Percentiles rank a stretch among this genome's conserved stretches.
Evolutionary conservation across 2,329 filamentous ascomycete species (phyloP).

Genomic region (Penicillium sp.): DNA sequence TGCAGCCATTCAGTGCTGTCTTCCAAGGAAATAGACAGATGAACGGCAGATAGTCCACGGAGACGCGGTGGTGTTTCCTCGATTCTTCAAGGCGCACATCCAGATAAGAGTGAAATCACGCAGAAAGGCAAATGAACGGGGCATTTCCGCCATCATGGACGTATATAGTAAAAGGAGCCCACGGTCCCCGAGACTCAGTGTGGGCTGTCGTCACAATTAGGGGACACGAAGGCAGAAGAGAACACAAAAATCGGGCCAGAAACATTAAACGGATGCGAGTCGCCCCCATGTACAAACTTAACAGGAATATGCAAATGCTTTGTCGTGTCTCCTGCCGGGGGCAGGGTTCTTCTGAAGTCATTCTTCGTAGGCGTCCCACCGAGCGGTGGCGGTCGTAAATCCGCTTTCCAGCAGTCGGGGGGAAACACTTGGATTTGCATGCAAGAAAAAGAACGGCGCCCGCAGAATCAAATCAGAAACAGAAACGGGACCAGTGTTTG

Average conservation of each 20-base stretch:
- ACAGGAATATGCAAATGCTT: slow-evolving; percentile 39
- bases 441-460: slow-evolving; percentile 22
- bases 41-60: neutral
- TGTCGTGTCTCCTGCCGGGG: slow-evolving; percentile 36
- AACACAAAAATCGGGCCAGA: slow-evolving; percentile 14
- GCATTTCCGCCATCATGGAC: neutral
- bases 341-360: slow-evolving; percentile 33
- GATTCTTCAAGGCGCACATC: neutral
- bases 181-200: neutral
- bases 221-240: slow-evolving; percentile 12
- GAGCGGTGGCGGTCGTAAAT: slow-evolving; percentile 26
- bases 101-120: neutral
- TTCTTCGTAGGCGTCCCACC: slow-evolving; percentile 38
- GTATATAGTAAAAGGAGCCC: neutral
- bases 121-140: neutral
- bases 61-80: neutral
- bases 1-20: neutral
- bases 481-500: slow-evolving; percentile 13
- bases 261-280: slow-evolving; percentile 33
- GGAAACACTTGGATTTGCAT: slow-evolving; percentile 25
- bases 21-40: slow-evolving; percentile 1
- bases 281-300: slow-evolving; percentile 35
- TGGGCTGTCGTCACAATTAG: neutral
- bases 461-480: slow-evolving; percentile 17
- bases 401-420: slow-evolving; percentile 25